These are phyloP conservation scores for Apiotrichum gamsii DNA, from an alignment of 1,284 basidiomycete genomes.

Conservation along the genomic window DNA sequence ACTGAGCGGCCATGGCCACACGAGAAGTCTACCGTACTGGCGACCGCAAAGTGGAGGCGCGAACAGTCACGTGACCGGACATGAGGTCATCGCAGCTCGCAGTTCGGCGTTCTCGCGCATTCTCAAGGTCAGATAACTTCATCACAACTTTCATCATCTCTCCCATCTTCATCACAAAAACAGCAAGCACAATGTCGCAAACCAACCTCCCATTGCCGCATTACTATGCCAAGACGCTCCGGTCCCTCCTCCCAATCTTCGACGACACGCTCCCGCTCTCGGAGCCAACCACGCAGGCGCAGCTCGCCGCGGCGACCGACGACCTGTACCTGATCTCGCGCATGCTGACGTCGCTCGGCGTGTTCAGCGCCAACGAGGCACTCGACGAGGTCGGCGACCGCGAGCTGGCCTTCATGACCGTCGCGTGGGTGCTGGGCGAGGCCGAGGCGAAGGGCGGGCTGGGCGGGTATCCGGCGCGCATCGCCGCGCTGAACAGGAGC, in stretches of 20 bases:
- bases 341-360: constrained; percentile 52
- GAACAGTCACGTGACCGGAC: too few species aligned
- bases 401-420: constrained; percentile 71
- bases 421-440: constrained; percentile 67
- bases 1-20: too few species aligned
- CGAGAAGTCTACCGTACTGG: too few species aligned
- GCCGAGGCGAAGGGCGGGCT: constrained; percentile 63
- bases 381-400: constrained; percentile 76
- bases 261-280: constrained; percentile 34
- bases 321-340: constrained; percentile 44
- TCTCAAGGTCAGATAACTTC: too few species aligned
- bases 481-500: constrained; percentile 54
- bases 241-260: constrained; percentile 36
- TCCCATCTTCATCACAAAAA: not conserved
- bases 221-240: constrained; percentile 37
- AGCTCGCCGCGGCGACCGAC: constrained; percentile 27
- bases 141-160: not conserved
- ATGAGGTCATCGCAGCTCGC: too few species aligned
- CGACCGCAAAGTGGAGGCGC: too few species aligned
- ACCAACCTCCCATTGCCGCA: constrained; percentile 39
- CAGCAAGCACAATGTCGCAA: constrained; percentile 3
- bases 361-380: constrained; percentile 81
- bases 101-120: too few species aligned
- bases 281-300: constrained; percentile 22
- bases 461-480: constrained; percentile 51